These are phyloP conservation scores for Podospora didyma DNA, from an alignment of 495 filamentous ascomycete genomes.

Conservation along the genomic window DNA sequence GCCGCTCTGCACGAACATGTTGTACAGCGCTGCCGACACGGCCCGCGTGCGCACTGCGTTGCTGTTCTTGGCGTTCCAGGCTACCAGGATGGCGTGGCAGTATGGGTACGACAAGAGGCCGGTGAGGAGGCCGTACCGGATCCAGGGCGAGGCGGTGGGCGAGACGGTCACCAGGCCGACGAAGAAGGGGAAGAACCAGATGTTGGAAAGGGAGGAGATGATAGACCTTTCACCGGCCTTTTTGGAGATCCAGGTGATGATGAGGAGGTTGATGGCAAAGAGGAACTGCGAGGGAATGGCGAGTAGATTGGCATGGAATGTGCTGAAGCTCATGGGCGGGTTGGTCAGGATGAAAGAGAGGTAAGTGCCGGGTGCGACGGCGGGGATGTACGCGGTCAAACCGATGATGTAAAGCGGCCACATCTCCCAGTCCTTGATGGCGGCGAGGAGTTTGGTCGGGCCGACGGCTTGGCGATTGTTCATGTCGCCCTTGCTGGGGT, in stretches of 20 bases:
- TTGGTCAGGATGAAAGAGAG: conserved; percentile 54
- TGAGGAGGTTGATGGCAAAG: conserved; percentile 30
- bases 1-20: conserved; percentile 67
- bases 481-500: conserved; percentile 49
- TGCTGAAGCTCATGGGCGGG: conserved; percentile 55
- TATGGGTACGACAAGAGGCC: conserved; percentile 38
- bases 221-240: conserved; percentile 51
- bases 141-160: conserved; percentile 35
- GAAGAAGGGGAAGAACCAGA: conserved; percentile 53
- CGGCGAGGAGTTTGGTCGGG: conserved; percentile 51
- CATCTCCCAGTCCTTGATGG: conserved; percentile 63
- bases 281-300: conserved; percentile 54
- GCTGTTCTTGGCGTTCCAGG: conserved; percentile 17
- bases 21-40: conserved; percentile 63
- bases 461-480: conserved; percentile 58
- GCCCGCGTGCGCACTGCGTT: conserved; percentile 57
- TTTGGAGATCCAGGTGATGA: conserved; percentile 53
- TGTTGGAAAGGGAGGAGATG: conserved; percentile 43
- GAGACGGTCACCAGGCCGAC: conserved; percentile 46
- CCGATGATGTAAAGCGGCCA: conserved; percentile 69
- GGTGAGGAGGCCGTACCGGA: conserved; percentile 43
- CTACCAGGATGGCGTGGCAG: conserved; percentile 17
- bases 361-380: conserved; percentile 49
- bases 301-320: conserved; percentile 65
- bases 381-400: conserved; percentile 53